Evolutionary conservation across 169 alveolate genomes (phyloP), one percentile per base, ranked within the genome.

Genomic region (Plasmodium knowlesi): DNA sequence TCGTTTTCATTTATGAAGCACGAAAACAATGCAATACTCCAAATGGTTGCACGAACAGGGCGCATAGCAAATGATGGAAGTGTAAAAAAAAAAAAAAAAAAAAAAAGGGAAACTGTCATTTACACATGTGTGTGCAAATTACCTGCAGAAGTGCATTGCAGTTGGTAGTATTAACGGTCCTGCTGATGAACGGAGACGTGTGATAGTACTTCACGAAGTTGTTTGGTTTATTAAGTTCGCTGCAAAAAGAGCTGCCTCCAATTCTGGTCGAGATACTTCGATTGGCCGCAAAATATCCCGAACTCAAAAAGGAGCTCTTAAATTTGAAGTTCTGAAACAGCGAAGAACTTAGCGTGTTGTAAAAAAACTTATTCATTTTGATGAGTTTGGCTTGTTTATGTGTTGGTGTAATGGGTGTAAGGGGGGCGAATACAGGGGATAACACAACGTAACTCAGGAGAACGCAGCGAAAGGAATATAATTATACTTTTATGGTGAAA

Each of bases 131-230:
- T 67, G 14, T 19, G n/a, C n/a, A 67, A 67, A 25, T 61, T 93
- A 81, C 91, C 78, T 61, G 82, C 28, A 80, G 80, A 46, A 83
- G 72, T 25, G 89, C 92, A 57, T 71, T 83, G 73, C 67, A 39
- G 57, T 83, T 85, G 79, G 84, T 16, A 82, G 39, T 53, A 22
- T 74, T 82, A 72, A 94, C 14, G 41, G 85, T 25, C 90, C 84
- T 46, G 71, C 93, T 34, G 88, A 85, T 61, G 95, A 76, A 53
- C 91, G 97, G 94, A 34, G 92, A 41, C 73, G 93, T 46, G 82
- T 84, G 79, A 57, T 83, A 89, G 46, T n/a, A 79, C 74, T 67
- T 78, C 28, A 78, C 41, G 82, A 89, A 89, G 46, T 5, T 39
- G 53, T 80, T 79, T 25, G 22, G 32, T 53, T 57, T 89, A 32